Base-by-base conservation (phyloP, 305 asterid genomes). In the Rubia balearica region DNA sequence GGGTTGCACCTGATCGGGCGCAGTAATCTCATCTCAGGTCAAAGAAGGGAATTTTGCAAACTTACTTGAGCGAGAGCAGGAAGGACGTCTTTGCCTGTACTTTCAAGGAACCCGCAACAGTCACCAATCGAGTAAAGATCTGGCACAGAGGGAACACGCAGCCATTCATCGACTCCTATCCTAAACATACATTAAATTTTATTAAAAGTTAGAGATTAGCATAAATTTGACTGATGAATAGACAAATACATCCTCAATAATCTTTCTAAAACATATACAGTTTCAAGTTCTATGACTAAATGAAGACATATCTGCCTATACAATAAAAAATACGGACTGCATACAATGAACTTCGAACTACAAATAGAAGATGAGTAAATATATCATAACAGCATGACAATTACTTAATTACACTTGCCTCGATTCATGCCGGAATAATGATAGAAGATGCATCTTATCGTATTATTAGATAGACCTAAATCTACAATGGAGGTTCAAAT, bases 131-230 rank as follows among this genome's bases (percentile, higher is more conserved):
- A 89, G 82, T 83, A 90, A 73, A 84, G 96, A 79, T 93, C 97
- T 70, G 73, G 81, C 76, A 78, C 90, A 1, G 95, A 80, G n/a
- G 98, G 97, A 63, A 89, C 81, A 38, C 95, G 85, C 61, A 89
- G 83, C 97, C 98, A 90, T 75, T 93, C 97, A 76, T 93, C 96
- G 72, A 90, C 87, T 66, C 97, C 98, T 22, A 93, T 88, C 92
- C 97, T 90, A 87, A 72, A 75, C 40, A 61, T 41, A 16, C 57
- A 71, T 41, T 12, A 61, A 61, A 61, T 14, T 36, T 27, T 1
- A 21, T 13, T 21, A 14, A 61, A 61, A 27, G 43, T 14, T 27
- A 33, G 64, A n/a, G 72, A 30, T 1, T 19, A 14, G 5, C 12
- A 38, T 30, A 7, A 4, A 19, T 27, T 68, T 16, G 42, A 40